phyloP scores from a whole-genome alignment of 495 filamentous ascomycete species.

The Aspergillus nanangensis region DNA sequence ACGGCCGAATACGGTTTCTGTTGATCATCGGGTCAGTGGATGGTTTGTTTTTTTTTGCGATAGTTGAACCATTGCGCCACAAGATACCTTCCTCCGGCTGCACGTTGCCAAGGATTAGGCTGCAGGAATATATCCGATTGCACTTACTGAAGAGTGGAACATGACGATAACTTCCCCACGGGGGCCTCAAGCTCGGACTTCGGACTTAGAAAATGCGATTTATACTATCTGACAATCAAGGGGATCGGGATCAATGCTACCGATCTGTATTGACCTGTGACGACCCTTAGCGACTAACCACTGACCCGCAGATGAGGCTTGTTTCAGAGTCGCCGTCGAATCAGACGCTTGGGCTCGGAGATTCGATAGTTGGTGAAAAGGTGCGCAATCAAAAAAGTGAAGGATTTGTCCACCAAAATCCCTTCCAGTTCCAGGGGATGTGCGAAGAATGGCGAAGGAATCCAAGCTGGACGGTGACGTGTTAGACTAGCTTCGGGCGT shows the following conservation, averaged over 20 bases:
- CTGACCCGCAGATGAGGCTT: no score
- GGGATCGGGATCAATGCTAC: no score
- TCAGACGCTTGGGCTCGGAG: no score
- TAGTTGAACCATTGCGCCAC: not conserved
- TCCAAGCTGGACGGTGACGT: constrained; percentile 10
- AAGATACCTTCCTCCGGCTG: not conserved
- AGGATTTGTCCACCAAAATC: not conserved
- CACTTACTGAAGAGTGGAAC: constrained; percentile 39
- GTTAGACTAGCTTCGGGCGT: constrained; percentile 4
- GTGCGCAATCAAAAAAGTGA: not conserved
- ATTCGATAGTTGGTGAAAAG: no score
- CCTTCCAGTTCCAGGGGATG: no score
- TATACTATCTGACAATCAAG: not conserved
- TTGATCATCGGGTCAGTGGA: not conserved
- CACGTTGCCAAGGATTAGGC: not conserved
- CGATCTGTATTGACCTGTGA: no score
- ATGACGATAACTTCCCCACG: constrained; percentile 16
- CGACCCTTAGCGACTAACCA: no score
- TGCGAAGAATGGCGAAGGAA: not conserved
- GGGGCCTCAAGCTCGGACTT: not conserved
- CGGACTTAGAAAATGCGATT: not conserved
- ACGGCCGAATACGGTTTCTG: constrained; percentile 91
- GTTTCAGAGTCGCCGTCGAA: no score
- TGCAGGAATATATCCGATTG: not conserved
- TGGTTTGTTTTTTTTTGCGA: no score